Conservation (phyloP, 2,329 filamentous ascomycete genomes). For the Aspergillus niger region DNA sequence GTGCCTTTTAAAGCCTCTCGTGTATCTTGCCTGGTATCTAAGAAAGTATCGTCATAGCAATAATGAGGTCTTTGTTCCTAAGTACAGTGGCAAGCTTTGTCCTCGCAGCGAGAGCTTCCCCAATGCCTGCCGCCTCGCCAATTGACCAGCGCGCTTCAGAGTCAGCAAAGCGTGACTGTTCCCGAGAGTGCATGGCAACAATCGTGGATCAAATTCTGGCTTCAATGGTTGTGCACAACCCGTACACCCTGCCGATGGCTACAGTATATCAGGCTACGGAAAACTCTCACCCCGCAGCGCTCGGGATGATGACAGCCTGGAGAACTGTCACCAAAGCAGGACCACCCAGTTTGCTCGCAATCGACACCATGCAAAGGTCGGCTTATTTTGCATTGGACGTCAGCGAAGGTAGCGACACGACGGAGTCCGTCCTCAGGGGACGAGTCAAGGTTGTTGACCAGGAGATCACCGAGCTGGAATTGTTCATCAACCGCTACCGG, state of each 20-base stretch:
- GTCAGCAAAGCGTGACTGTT: neutral
- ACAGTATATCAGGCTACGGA: neutral
- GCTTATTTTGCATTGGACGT: neutral
- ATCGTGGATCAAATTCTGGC: neutral
- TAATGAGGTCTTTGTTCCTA: too few relatives aligned
- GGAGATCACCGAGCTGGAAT: conserved; percentile 3
- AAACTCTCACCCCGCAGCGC: conserved; percentile 2
- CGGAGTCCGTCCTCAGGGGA: neutral
- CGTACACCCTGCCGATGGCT: neutral
- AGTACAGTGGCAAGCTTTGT: too few relatives aligned
- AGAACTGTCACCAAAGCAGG: neutral
- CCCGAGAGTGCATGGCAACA: neutral
- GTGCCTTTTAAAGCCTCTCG: too few relatives aligned
- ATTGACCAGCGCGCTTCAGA: too few relatives aligned
- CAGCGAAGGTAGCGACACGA: neutral
- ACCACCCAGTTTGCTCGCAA: neutral
- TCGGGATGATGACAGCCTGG: conserved; percentile 5
- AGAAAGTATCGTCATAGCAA: too few relatives aligned
- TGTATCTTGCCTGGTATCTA: too few relatives aligned
- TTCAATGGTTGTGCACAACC: neutral
- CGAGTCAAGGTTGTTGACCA: conserved; percentile 1
- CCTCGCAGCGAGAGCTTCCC: too few relatives aligned
- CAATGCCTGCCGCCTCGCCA: too few relatives aligned
- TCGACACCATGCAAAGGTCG: neutral
- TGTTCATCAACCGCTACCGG: conserved; percentile 1